These are phyloP conservation scores for Rubia balearica DNA, from an alignment of 305 asterid genomes.

Conservation along the genomic window DNA sequence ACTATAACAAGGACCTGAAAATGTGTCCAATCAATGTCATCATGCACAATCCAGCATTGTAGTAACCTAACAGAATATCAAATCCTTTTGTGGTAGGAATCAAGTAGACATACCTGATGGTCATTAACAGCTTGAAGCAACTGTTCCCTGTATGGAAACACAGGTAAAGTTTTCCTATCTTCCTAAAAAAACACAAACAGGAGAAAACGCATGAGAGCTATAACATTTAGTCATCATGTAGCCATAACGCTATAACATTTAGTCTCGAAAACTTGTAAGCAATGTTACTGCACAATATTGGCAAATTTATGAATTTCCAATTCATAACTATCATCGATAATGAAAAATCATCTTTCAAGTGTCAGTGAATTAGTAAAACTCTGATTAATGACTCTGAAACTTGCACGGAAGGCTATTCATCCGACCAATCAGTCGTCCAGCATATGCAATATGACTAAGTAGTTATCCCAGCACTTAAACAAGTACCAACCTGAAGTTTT, in stretches of 20 bases:
- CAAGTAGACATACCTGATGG: slow-evolving; percentile 52
- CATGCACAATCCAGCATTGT: not conserved
- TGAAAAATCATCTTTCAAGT: not conserved
- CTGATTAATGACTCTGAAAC: not conserved
- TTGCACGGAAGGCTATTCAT: not conserved
- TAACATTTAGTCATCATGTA: not conserved
- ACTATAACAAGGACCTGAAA: slow-evolving; percentile 83
- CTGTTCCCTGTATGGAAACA: slow-evolving; percentile 67
- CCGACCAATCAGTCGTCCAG: not conserved
- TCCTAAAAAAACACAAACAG: slow-evolving; percentile 20
- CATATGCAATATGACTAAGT: not conserved
- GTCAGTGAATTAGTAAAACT: not conserved
- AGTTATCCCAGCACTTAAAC: not conserved
- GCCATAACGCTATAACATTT: too few species aligned
- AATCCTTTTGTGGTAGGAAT: slow-evolving; percentile 3
- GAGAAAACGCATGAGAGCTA: not conserved
- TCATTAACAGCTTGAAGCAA: slow-evolving; percentile 70
- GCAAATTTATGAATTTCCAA: not conserved
- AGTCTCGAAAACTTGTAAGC: not conserved
- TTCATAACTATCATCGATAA: not conserved
- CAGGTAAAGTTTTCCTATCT: slow-evolving; percentile 82
- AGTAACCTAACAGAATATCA: not conserved
- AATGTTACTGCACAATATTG: not conserved
- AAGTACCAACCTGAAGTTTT: slow-evolving; percentile 33
- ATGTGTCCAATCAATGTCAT: slow-evolving; percentile 12